Evolutionary conservation across 1,284 basidiomycete species (phyloP), one percentile per base, ranked within the genome.

Genomic region (Ceratobasidium sp.): DNA sequence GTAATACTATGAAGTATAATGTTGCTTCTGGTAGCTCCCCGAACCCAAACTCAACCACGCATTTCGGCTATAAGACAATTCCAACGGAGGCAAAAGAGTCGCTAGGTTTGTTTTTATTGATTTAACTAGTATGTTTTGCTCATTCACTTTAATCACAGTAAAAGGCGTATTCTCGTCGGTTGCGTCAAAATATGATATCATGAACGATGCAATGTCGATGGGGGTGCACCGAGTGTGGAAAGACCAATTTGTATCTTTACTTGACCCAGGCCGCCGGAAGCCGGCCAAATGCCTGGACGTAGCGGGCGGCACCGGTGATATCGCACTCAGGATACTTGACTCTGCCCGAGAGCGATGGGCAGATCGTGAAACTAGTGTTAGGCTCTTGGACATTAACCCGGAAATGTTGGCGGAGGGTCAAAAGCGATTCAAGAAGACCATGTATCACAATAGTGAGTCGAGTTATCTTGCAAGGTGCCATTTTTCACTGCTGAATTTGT

Each of bases 191-290:
- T 99, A 99, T 80, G 96, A 99, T 80, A 79, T 98, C 47, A 98
- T 99, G 96, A 99, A 99, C 83, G 97, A 99, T 77, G 94, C 95
- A 29, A 94, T 96, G 82, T 99, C 96, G 4, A 81, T 98, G 70
- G 97, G 97, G 35, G 91, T 99, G 29, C 97, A 99, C 78, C 86
- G 97, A 52, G 81, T 99, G 31, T 99, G 97, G 97, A 99, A 99
- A 81, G 95, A 98, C 79, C 86, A 89, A 49, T 95, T 94, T 78
- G 91, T 99, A 45, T 84, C 87, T 6, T 82, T 84, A 3, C 82
- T 99, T 71, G 86, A 90, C 74, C 96, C 96, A 0, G 91, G 91
- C 27, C 83, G 84, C 69, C 86, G 83, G 55, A 89, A 89, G 0
- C 85, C 89, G 13, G 62, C 70, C 0, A 71, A 72, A 49, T 97